These are phyloP conservation scores for Trichosporon sp. DNA, from an alignment of 1,284 basidiomycete species.

Conservation along the genomic window DNA sequence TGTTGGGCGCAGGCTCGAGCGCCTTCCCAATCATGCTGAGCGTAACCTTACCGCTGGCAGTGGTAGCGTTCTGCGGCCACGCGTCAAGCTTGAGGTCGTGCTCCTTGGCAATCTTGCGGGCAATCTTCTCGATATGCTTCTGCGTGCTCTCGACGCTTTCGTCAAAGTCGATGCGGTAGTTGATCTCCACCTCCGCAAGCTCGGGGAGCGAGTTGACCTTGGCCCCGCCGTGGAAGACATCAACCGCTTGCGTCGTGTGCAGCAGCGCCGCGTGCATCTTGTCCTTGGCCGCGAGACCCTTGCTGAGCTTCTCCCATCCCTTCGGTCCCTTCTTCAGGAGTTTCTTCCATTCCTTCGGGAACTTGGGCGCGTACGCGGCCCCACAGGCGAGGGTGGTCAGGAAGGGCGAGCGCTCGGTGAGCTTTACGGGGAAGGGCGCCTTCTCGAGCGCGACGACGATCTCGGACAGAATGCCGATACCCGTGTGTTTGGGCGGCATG, in stretches of 20 bases:
- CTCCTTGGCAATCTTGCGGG: slow-evolving; percentile 43
- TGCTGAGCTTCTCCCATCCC: slow-evolving; percentile 51
- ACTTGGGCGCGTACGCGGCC: slow-evolving; percentile 50
- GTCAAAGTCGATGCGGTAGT: slow-evolving; percentile 56
- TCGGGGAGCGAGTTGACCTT: slow-evolving; percentile 50
- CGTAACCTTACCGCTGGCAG: slow-evolving; percentile 34
- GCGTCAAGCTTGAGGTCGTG: slow-evolving; percentile 37
- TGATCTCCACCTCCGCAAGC: slow-evolving; percentile 47
- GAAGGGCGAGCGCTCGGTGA: slow-evolving; percentile 55
- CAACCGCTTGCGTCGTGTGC: slow-evolving; percentile 50
- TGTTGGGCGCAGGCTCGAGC: slow-evolving; percentile 54
- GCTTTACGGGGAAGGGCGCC: slow-evolving; percentile 51
- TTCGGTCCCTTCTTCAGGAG: slow-evolving; percentile 43
- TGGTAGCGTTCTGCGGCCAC: slow-evolving; percentile 16
- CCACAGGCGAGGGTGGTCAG: slow-evolving; percentile 58
- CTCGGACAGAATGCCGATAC: slow-evolving; percentile 57
- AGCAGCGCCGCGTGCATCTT: slow-evolving; percentile 32
- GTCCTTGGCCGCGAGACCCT: slow-evolving; percentile 20
- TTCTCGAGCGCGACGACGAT: slow-evolving; percentile 56
- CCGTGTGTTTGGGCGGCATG: slow-evolving; percentile 57
- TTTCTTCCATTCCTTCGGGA: slow-evolving; percentile 47
- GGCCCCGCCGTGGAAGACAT: slow-evolving; percentile 51
- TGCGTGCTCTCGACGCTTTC: slow-evolving; percentile 46
- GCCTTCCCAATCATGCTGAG: slow-evolving; percentile 50
- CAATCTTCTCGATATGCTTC: slow-evolving; percentile 40